A percentile compares a stretch with the other conserved stretches of the same genome.
These are phyloP conservation scores for Salinomyces thailandicus DNA, from an alignment of 2,329 filamentous ascomycete genomes.

Conservation along the genomic window DNA sequence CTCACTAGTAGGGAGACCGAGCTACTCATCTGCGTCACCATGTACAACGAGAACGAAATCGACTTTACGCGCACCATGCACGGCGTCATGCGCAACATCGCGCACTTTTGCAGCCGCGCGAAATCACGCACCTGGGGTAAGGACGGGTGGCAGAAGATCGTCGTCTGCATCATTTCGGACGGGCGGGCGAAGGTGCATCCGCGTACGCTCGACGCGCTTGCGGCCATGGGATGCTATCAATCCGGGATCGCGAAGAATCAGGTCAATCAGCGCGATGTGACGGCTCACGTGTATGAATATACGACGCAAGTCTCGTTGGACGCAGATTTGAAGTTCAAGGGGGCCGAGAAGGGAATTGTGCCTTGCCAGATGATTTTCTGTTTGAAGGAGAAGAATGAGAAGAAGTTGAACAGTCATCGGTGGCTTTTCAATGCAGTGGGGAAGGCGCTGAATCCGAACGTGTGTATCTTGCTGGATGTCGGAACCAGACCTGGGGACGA, in stretches of 20 bases:
- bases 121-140: constrained; percentile 96
- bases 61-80: constrained; percentile 97
- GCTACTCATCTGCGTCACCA: constrained; percentile 91
- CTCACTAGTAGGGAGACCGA: constrained; percentile 79
- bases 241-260: constrained; percentile 97
- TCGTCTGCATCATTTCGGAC: constrained; percentile 92
- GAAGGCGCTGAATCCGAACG: constrained; percentile 81
- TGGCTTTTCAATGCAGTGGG: constrained; percentile 99
- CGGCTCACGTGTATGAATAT: constrained; percentile 96
- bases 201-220: constrained; percentile 82
- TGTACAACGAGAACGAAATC: constrained; percentile 99
- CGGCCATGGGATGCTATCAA: constrained; percentile 96
- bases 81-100: constrained; percentile 95
- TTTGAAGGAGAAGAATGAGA: constrained; percentile 92
- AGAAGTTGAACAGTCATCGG: constrained; percentile 95
- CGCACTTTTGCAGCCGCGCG: constrained; percentile 85
- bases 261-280: constrained; percentile 91
- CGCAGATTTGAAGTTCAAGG: constrained; percentile 94
- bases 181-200: constrained; percentile 89
- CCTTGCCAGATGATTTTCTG: constrained; percentile 98
- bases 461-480: constrained; percentile 93
- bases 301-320: constrained; percentile 96
- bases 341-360: constrained; percentile 96
- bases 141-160: constrained; percentile 96
- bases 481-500: constrained; percentile 83